Conservation (phyloP, 306 rosid genomes). For the Elaeagnus macrophylla region DNA sequence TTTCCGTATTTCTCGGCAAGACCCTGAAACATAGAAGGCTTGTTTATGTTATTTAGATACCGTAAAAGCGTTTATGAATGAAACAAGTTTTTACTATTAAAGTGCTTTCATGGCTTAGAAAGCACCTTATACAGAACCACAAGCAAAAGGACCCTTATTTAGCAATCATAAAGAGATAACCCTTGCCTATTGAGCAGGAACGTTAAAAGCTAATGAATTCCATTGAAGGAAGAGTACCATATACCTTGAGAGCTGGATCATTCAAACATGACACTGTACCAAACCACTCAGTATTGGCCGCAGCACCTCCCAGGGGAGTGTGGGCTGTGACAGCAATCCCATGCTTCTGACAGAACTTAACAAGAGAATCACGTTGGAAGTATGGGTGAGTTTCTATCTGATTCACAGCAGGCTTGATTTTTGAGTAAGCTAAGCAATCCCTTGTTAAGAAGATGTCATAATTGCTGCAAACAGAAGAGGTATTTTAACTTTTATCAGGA, state of each 20-base stretch:
- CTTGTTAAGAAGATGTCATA: slow-evolving; percentile 79
- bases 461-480: slow-evolving; percentile 53
- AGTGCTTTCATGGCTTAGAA: too few species aligned
- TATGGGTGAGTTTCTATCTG: slow-evolving; percentile 95
- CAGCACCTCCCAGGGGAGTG: slow-evolving; percentile 89
- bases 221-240: slow-evolving; percentile 13
- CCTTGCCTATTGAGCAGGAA: too few species aligned
- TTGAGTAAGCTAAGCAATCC: slow-evolving; percentile 83
- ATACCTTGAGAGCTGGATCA: slow-evolving; percentile 63
- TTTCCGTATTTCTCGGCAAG: slow-evolving; percentile 65
- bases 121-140: too few species aligned
- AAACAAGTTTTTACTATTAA: too few species aligned
- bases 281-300: slow-evolving; percentile 69
- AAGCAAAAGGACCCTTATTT: too few species aligned
- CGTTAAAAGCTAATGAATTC: background rate
- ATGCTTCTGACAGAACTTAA: slow-evolving; percentile 81
- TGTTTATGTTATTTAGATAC: background rate
- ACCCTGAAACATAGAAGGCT: slow-evolving; percentile 26
- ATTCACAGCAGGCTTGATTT: slow-evolving; percentile 89
- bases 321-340: slow-evolving; percentile 83
- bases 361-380: slow-evolving; percentile 80
- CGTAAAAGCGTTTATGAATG: too few species aligned
- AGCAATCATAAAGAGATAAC: too few species aligned
- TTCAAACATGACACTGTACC: slow-evolving; percentile 73
- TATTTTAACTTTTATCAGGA: too few species aligned